Evolutionary conservation across 495 filamentous ascomycete species (phyloP), one percentile per base, ranked within the genome.

Genomic region (Penicillium pulvis): DNA sequence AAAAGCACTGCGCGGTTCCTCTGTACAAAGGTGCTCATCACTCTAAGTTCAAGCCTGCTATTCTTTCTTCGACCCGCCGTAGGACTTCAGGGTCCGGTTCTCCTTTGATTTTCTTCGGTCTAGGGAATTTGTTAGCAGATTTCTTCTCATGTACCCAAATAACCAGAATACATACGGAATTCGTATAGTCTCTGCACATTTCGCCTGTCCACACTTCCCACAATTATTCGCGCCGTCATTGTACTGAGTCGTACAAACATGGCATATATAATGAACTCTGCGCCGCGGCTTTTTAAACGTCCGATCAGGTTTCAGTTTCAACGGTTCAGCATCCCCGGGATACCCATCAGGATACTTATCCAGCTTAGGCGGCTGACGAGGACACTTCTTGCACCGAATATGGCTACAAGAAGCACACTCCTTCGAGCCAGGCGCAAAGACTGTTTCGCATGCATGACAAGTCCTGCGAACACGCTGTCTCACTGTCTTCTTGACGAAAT

Each of bases 281-380:
- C 76, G 66, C 58, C 79, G 69, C 53, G 79, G 59, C 60, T 81
- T 62, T 57, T 70, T 74, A 75, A 74, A 70, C 59, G 73, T 71
- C 41, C 79, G 72, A 58, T 71, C 61, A 10, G 69, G 72, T 33
- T 67, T 59, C 44, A 71, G 58, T n/a, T 14, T 17, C 1, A 68
- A 65, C 6, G 74, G 70, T 10, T 80, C 74, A n/a, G 59, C 79
- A 68, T 94, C 90, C 19, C 89, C 88, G 11, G 90, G 88, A 71
- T 91, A 92, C 23, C 89, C 90, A 62, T 89, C 81, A 0, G 89
- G 86, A 63, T 90, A 90, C 64, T 88, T 91, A 50, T 88, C 76
- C 53, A 83, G 81, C 70, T 90, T 91, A 30, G 86, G 71, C 46
- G 91, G 90, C 57, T 91, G 87, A 42, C 92, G 77, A 12, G 90